Evolutionary conservation across 192 early-diverging fungal species (phyloP), one percentile per base, ranked within the genome.

Genomic region (Coemansia sp.): DNA sequence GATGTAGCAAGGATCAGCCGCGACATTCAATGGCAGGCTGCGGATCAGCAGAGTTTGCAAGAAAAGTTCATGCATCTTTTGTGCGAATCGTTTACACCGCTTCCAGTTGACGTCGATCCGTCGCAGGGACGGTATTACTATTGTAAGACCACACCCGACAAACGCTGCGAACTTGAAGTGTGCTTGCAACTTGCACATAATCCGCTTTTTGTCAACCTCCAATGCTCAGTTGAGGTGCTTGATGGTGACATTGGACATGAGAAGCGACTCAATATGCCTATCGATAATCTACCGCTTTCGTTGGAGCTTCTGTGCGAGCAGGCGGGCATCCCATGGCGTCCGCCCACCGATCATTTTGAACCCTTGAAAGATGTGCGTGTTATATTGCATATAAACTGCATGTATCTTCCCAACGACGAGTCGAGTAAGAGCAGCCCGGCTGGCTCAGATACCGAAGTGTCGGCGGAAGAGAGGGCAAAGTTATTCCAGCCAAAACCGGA

Each of bases 291-390:
- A 40, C 81, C 81, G 20, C 48, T 73, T 22, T 84, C 81, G 42
- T 65, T 84, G 48, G 76, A 72, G 57, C 57, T 64, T 22, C 61
- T 84, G 46, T 78, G 76, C 70, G 77, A 78, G 65, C 76, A 84
- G 45, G 73, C 76, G 11, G 61, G 58, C 41, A 75, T 79, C 16
- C 63, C 72, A 19, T 79, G 76, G 76, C 72, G 81, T 13, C 76
- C 76, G 39, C 76, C 81, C 4, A 79, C 67, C 0, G 76, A 84
- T 51, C 76, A 79, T 58, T 84, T 84, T 76, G 81, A 79, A 62
- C 70, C 81, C 12, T 64, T 75, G 62, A 42, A 68, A 46, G 68
- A 67, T 37, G 77, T 84, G 44, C 76, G 77, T 11, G 81, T 76
- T 25, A 79, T 79, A 22, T 22, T 84, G 46, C 81, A 84, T 44